These are phyloP conservation scores for Hippophae rhamnoides DNA, from an alignment of 306 rosid genomes.

Conservation along the genomic window DNA sequence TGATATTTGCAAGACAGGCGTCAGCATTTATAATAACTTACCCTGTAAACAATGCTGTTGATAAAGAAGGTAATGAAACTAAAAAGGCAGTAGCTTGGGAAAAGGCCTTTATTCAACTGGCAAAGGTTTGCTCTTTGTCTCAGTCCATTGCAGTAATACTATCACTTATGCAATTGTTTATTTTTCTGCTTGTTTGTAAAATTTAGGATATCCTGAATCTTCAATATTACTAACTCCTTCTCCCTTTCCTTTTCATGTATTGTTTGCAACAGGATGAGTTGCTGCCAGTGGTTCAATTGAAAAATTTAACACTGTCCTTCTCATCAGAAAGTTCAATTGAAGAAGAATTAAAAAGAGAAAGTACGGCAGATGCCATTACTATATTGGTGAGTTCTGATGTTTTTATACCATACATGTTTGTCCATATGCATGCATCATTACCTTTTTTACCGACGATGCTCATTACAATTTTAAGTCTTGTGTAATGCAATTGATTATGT, in stretches of 20 bases:
- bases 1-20: conserved; percentile 56
- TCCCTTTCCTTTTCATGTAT: conserved; percentile 16
- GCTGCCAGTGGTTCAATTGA: conserved; percentile 63
- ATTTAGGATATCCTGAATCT: not conserved
- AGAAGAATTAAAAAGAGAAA: conserved; percentile 94
- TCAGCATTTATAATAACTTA: conserved; percentile 78
- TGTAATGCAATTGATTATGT: not conserved
- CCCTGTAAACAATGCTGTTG: conserved; percentile 80
- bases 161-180: not conserved
- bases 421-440: not conserved
- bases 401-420: not conserved
- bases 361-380: conserved; percentile 90
- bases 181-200: not conserved
- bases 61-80: conserved; percentile 55
- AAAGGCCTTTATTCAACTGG: conserved; percentile 79
- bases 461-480: not conserved
- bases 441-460: not conserved
- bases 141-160: conserved; percentile 6
- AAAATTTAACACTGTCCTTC: conserved; percentile 80
- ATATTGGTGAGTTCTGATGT: conserved; percentile 52
- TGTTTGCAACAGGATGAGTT: conserved; percentile 59
- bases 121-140: conserved; percentile 52
- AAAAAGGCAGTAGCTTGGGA: conserved; percentile 88
- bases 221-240: not conserved
- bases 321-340: conserved; percentile 97